phyloP scores from a whole-genome alignment of 768 basidiomycete species.

The Xerocomellus dryophilus region DNA sequence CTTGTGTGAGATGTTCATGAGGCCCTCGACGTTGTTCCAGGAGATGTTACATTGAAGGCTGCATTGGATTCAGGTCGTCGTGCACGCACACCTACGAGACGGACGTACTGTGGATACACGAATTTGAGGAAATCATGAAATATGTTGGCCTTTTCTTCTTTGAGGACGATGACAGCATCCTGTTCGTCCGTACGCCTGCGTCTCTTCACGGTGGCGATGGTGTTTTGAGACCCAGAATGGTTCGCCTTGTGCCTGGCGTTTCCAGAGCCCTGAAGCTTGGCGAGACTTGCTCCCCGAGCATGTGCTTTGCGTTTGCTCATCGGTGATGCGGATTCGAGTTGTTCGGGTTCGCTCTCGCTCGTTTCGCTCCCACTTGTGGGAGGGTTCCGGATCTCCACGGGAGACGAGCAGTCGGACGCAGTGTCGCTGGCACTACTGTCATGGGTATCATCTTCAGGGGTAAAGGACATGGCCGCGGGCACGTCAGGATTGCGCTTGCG shows the following conservation, averaged over 20 bases:
- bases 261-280: conserved; percentile 50
- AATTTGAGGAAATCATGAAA: conserved; percentile 95
- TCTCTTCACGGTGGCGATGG: conserved; percentile 42
- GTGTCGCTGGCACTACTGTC: conserved; percentile 32
- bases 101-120: conserved; percentile 84
- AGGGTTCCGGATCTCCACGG: conserved; percentile 39
- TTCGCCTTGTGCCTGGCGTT: conserved; percentile 17
- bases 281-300: conserved; percentile 53
- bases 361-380: conserved; percentile 33
- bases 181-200: conserved; percentile 48
- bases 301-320: conserved; percentile 30
- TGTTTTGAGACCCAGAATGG: conserved; percentile 25
- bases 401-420: conserved; percentile 41
- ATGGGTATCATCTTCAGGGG: conserved; percentile 48
- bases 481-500: conserved; percentile 39
- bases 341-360: conserved; percentile 37
- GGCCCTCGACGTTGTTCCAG: conserved; percentile 91
- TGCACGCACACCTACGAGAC: background rate
- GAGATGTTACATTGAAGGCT: conserved; percentile 90
- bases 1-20: conserved; percentile 89
- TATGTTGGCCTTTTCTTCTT: conserved; percentile 84
- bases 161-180: conserved; percentile 84
- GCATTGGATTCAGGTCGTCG: conserved; percentile 5
- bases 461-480: conserved; percentile 58
- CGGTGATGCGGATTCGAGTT: conserved; percentile 15